Evolutionary conservation across 306 rosid species (phyloP).

Genomic region (Medicago lupulina): DNA sequence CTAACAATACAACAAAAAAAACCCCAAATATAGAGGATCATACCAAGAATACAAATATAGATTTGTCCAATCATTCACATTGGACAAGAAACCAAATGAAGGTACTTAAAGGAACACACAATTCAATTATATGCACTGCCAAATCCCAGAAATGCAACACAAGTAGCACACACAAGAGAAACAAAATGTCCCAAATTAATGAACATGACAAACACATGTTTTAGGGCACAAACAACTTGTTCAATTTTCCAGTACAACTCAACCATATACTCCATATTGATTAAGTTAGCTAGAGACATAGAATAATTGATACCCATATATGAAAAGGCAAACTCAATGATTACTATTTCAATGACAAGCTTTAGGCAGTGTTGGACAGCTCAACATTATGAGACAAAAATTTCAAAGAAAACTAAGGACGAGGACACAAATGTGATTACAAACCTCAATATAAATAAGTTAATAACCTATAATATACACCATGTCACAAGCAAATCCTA

Average conservation of each 20-base stretch:
- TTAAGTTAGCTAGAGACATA: constrained; percentile 24
- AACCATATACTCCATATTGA: not conserved
- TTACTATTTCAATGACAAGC: constrained; percentile 29
- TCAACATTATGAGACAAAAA: constrained; percentile 24
- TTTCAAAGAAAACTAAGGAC: not conserved
- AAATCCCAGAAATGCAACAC: constrained; percentile 28
- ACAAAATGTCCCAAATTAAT: constrained; percentile 2
- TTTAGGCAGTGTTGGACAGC: constrained; percentile 31
- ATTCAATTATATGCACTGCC: not conserved
- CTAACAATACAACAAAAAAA: not conserved
- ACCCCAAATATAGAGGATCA: not conserved
- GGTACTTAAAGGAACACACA: not conserved
- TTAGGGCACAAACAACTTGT: constrained; percentile 34
- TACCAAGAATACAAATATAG: constrained; percentile 13
- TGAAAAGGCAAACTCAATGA: constrained; percentile 27
- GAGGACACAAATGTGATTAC: not conserved
- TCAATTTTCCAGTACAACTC: constrained; percentile 3
- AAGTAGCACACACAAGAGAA: constrained; percentile 16
- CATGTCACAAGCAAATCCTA: constrained; percentile 14
- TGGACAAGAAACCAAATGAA: constrained; percentile 36
- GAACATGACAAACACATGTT: constrained; percentile 8
- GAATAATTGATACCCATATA: constrained; percentile 21
- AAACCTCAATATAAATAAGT: not conserved
- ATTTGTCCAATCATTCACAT: constrained; percentile 39
- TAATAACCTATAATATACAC: not conserved